Base-by-base conservation (phyloP, 768 basidiomycete species). In the Cyathus striatus region DNA sequence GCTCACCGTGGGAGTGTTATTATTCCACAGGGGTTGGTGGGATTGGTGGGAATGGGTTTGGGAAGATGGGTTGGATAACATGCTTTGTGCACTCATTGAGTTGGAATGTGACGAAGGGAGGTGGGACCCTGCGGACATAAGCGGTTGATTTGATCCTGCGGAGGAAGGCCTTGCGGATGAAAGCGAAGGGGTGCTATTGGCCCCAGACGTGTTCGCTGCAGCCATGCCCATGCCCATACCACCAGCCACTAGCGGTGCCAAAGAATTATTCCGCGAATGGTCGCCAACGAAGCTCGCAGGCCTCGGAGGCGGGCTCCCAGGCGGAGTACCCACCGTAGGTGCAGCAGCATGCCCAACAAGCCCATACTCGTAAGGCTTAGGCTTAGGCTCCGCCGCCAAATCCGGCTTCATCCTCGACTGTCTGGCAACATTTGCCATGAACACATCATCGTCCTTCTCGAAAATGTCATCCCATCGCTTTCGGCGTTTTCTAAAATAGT, bases 321-420 rank as follows among this genome's bases (percentile, higher is more conserved):
- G 59, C 16, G 64, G 52, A 42, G 55, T 44, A 9, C 51, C 18
- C 3, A 43, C 44, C 4, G 43, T 42, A 18, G 55, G 36, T 30
- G 50, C 52, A 21, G 51, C 20, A 50, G 64, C 63, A 18, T 70
- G 72, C 2, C 81, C 82, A 20, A 84, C 73, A 32, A 77, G 65
- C 14, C 80, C 81, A 48, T 84, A 84, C 50, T 78, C 69, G 52
- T 84, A 84, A 18, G 81, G 79, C 54, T 63, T 72, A 4, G 76
- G 78, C 37, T 72, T 69, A 32, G 12, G 47, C 43, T 36, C 42
- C 47, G 65, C 53, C 35, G 62, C 52, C 44, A 52, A 49, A 47
- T 34, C 17, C 13, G 25, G 37, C 26, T 55, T 57, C 6, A 45
- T 45, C 34, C 45, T 49, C 14, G 51, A 56, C 20, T 48, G 42